Evolutionary conservation across 257 asterid species (phyloP).

Genomic region (Primulina huaijiensis): DNA sequence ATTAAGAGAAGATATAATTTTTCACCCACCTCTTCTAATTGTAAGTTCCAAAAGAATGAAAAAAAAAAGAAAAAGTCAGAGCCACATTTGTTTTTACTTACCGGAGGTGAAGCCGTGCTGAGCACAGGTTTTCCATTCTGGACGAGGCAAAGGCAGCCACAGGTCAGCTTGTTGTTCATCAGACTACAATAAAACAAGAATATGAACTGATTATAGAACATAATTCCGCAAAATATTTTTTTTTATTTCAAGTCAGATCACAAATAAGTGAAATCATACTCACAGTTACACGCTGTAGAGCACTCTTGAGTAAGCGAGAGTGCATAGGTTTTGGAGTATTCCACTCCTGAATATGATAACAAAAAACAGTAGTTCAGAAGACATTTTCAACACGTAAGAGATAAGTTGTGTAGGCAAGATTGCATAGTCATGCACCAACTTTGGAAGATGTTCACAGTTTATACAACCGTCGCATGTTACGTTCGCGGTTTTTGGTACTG

Average conservation of each 20-base stretch:
- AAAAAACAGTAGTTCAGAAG: conserved; percentile 4
- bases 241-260: background rate
- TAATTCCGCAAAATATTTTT: background rate
- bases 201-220: background rate
- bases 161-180: conserved; percentile 48
- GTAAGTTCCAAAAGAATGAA: background rate
- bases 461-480: background rate
- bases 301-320: conserved; percentile 73
- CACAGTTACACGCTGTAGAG: conserved; percentile 71
- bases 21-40: background rate
- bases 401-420: background rate
- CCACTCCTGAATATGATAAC: conserved; percentile 63
- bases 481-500: background rate
- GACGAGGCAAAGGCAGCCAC: conserved; percentile 73
- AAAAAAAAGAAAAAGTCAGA: conserved; percentile 13
- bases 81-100: conserved; percentile 32
- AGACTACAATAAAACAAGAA: conserved; percentile 39
- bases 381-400: conserved; percentile 1
- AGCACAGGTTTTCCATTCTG: conserved; percentile 59
- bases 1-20: background rate
- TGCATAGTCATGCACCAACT: conserved; percentile 1
- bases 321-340: conserved; percentile 88
- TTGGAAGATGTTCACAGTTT: background rate
- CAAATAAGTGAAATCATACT: conserved; percentile 32
- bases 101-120: conserved; percentile 35